These are phyloP conservation scores for Lactarius vividus DNA, from an alignment of 768 basidiomycete species.

Conservation along the genomic window DNA sequence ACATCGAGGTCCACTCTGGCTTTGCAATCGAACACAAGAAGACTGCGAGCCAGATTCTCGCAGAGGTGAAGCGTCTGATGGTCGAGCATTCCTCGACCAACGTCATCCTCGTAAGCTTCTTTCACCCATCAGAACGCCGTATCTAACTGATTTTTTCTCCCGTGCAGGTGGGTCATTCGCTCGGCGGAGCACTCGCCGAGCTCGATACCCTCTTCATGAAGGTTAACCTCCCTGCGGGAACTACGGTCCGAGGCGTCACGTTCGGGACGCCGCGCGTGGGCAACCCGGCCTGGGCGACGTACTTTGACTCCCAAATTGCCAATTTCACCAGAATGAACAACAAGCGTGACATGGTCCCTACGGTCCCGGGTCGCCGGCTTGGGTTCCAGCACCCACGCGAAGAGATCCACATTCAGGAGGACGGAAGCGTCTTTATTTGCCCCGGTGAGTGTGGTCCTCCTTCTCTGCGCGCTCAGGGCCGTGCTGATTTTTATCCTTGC, in stretches of 20 bases:
- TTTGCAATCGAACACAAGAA: slow-evolving; percentile 21
- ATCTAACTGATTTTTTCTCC: background rate
- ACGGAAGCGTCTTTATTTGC: slow-evolving; percentile 19
- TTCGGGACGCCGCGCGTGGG: slow-evolving; percentile 27
- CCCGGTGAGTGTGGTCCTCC: slow-evolving; percentile 4
- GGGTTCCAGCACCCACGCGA: slow-evolving; percentile 18
- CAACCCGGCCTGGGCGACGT: slow-evolving; percentile 17
- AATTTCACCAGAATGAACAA: slow-evolving; percentile 26
- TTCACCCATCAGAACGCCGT: background rate
- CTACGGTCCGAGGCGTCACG: slow-evolving; percentile 21
- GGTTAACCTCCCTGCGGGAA: slow-evolving; percentile 20
- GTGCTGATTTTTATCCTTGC: background rate
- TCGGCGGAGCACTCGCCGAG: slow-evolving; percentile 25
- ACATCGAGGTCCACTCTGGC: slow-evolving; percentile 15
- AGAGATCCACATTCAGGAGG: slow-evolving; percentile 21
- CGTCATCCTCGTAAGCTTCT: slow-evolving; percentile 18
- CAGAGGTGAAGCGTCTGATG: slow-evolving; percentile 18
- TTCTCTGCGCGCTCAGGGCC: background rate
- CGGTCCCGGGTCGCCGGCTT: slow-evolving; percentile 21
- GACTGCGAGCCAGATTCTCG: slow-evolving; percentile 20
- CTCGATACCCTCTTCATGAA: slow-evolving; percentile 23
- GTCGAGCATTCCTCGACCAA: background rate
- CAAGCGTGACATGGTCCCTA: slow-evolving; percentile 19
- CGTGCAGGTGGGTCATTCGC: slow-evolving; percentile 22
- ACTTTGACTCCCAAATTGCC: slow-evolving; percentile 23